phyloP scores from a whole-genome alignment of 345 rosid species.

The Salix viminalis region DNA sequence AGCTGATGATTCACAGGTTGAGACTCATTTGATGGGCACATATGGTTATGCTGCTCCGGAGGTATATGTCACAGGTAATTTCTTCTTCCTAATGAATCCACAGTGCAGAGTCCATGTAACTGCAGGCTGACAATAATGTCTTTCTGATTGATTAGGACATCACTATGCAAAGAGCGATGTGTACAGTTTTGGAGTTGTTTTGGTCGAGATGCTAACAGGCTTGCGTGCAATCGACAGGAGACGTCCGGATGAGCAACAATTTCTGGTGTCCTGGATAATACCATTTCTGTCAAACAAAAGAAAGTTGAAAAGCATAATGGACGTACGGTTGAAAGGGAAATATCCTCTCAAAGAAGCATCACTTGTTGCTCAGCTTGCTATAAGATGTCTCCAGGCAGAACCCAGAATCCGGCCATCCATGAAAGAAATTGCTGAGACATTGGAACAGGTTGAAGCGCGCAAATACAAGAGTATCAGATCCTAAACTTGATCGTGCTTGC shows the following conservation, averaged over 20 bases:
- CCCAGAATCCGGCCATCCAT: conserved; percentile 11
- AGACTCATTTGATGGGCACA: neutral
- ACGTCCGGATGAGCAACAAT: neutral
- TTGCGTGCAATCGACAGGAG: conserved; percentile 4
- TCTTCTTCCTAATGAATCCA: neutral
- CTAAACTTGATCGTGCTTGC: neutral
- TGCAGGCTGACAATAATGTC: neutral
- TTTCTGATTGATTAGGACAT: neutral
- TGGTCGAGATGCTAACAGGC: conserved; percentile 19
- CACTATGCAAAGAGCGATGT: conserved; percentile 6
- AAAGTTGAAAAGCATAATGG: conserved; percentile 10
- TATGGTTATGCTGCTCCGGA: conserved; percentile 10
- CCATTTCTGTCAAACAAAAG: conserved; percentile 1
- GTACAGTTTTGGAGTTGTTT: conserved; percentile 15
- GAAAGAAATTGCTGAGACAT: conserved; percentile 12
- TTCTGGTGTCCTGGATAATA: conserved; percentile 5
- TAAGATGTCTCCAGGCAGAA: neutral
- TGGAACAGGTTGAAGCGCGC: conserved; percentile 7
- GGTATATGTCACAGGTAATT: neutral
- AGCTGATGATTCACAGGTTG: neutral
- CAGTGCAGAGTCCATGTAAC: neutral
- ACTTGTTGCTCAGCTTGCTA: conserved; percentile 1
- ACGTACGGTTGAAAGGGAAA: conserved; percentile 3
- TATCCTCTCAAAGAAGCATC: conserved; percentile 1
- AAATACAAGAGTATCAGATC: neutral